These are phyloP conservation scores for Zymoseptoria pseudotritici DNA, from an alignment of 2,329 filamentous ascomycete genomes.

Conservation along the genomic window DNA sequence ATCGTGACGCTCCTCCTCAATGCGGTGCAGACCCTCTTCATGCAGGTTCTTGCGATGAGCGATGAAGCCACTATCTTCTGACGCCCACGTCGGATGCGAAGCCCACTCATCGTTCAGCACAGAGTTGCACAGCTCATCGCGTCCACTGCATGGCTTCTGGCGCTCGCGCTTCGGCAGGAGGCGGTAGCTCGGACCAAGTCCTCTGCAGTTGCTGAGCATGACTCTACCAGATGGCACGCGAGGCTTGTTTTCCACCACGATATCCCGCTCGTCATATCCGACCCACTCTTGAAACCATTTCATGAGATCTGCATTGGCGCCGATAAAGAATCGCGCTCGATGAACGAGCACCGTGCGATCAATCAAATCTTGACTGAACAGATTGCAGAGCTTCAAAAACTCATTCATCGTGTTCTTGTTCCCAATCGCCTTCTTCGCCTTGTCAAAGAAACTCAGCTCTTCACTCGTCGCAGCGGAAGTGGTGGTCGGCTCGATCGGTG, in stretches of 20 bases:
- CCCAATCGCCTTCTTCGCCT: constrained; percentile 89
- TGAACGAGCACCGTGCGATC: constrained; percentile 75
- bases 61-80: constrained; percentile 94
- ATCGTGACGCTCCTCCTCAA: constrained; percentile 96
- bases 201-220: constrained; percentile 90
- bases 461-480: constrained; percentile 70
- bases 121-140: constrained; percentile 86
- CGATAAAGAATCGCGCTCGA: constrained; percentile 78
- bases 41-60: constrained; percentile 94
- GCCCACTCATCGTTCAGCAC: constrained; percentile 98
- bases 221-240: constrained; percentile 70
- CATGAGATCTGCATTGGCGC: constrained; percentile 81
- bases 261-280: constrained; percentile 66
- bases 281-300: constrained; percentile 81
- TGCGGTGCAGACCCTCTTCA: constrained; percentile 88
- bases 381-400: constrained; percentile 92
- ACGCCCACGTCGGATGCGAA: constrained; percentile 97
- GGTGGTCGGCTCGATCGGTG: constrained; percentile 71
- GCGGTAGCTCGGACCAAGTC: constrained; percentile 91
- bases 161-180: constrained; percentile 84
- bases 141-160: constrained; percentile 83
- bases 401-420: constrained; percentile 92
- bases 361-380: constrained; percentile 89
- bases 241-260: constrained; percentile 70
- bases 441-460: constrained; percentile 89